These are phyloP conservation scores for Mycena epipterygia DNA, from an alignment of 768 basidiomycete species.

Conservation along the genomic window DNA sequence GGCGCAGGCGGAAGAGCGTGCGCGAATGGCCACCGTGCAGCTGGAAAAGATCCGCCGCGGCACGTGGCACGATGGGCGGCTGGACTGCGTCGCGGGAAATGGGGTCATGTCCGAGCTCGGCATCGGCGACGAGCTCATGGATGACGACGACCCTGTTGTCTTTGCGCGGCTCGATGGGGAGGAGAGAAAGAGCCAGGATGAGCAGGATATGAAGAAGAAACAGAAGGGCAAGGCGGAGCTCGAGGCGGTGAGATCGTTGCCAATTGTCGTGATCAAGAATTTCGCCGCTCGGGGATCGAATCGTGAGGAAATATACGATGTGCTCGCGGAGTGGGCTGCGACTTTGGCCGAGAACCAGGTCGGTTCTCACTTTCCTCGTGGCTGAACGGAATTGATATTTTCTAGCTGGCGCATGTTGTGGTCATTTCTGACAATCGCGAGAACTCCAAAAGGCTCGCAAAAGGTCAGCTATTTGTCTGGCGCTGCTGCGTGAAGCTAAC, in stretches of 20 bases:
- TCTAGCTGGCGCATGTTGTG: conserved; percentile 90
- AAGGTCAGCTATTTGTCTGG: conserved; percentile 60
- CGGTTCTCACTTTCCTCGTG: conserved; percentile 22
- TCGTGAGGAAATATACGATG: conserved; percentile 80
- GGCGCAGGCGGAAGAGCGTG: conserved; percentile 58
- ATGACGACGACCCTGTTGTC: conserved; percentile 16
- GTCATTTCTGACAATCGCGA: conserved; percentile 93
- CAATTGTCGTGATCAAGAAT: conserved; percentile 89
- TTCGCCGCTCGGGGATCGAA: conserved; percentile 69
- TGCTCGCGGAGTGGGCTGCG: conserved; percentile 89
- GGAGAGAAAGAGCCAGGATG: conserved; percentile 27
- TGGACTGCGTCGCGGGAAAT: conserved; percentile 89
- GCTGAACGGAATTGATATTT: conserved; percentile 5
- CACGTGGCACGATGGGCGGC: conserved; percentile 86
- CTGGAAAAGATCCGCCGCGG: conserved; percentile 68
- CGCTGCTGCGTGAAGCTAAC: neutral
- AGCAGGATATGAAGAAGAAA: conserved; percentile 40
- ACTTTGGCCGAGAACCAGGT: conserved; percentile 86
- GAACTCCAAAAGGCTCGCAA: conserved; percentile 86
- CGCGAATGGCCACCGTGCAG: neutral
- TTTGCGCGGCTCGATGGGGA: neutral
- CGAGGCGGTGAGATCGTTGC: conserved; percentile 72
- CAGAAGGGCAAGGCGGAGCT: conserved; percentile 58
- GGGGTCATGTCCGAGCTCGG: conserved; percentile 70
- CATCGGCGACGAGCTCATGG: conserved; percentile 33